phyloP scores from a whole-genome alignment of 371 early-diverging fungal genomes.

The Thermomucor indicae-seudaticae region DNA sequence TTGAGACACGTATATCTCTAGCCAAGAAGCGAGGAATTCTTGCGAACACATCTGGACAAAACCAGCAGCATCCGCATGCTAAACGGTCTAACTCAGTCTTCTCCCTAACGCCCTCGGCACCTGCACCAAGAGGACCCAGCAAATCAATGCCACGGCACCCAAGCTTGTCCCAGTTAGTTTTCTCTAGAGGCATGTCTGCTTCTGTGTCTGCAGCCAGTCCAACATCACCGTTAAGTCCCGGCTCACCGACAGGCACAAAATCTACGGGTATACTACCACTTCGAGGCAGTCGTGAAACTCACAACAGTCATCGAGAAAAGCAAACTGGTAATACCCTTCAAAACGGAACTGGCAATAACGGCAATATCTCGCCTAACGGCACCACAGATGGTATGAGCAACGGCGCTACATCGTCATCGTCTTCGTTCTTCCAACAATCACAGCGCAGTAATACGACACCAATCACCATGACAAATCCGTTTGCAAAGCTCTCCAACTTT shows the following conservation, averaged over 20 bases:
- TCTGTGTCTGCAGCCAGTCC: slow-evolving; percentile 6
- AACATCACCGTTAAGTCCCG: slow-evolving; percentile 21
- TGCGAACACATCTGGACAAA: slow-evolving; percentile 9
- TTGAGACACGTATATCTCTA: slow-evolving; percentile 44
- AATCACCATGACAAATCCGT: slow-evolving; percentile 49
- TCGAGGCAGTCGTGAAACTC: slow-evolving; percentile 7
- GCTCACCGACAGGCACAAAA: slow-evolving; percentile 28
- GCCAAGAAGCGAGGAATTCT: slow-evolving; percentile 42
- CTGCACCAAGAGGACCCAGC: slow-evolving; percentile 6
- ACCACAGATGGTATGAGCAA: slow-evolving; percentile 5
- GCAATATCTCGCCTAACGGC: no score
- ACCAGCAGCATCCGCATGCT: slow-evolving; percentile 8
- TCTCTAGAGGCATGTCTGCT: slow-evolving; percentile 22
- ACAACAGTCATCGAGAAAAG: background rate
- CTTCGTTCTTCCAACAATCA: slow-evolving; percentile 39
- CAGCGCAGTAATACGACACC: slow-evolving; percentile 48
- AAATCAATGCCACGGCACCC: slow-evolving; percentile 14
- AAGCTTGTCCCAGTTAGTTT: slow-evolving; percentile 30
- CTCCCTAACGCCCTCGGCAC: slow-evolving; percentile 11
- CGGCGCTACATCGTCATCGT: slow-evolving; percentile 29
- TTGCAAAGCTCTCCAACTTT: slow-evolving; percentile 53
- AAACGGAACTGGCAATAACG: background rate
- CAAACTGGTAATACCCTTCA: background rate
- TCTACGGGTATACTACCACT: slow-evolving; percentile 22
- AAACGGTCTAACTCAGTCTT: slow-evolving; percentile 12